A percentile compares a stretch with the other conserved stretches of the same genome.
Conservation (phyloP, 257 asterid species). For the Coffea canephora region DNA sequence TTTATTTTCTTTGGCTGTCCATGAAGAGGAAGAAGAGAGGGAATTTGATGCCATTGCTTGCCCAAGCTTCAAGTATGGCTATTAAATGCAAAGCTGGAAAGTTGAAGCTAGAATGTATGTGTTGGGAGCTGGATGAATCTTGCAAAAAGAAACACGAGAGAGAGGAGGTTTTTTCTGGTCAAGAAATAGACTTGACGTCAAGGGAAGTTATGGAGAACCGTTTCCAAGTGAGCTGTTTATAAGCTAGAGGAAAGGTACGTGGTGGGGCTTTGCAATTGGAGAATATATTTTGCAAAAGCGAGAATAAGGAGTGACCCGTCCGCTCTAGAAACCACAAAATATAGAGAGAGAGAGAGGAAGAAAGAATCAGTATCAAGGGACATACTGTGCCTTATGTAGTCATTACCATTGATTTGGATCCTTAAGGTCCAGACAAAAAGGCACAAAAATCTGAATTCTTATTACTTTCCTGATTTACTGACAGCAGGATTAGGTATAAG, state of each 20-base stretch:
- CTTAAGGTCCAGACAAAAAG: slow-evolving; percentile 22
- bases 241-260: slow-evolving; percentile 32
- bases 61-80: background rate
- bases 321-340: slow-evolving; percentile 47
- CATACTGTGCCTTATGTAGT: slow-evolving; percentile 23
- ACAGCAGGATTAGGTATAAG: background rate
- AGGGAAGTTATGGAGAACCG: slow-evolving; percentile 26
- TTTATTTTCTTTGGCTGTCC: slow-evolving; percentile 66
- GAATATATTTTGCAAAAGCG: slow-evolving; percentile 42
- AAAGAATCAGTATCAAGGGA: slow-evolving; percentile 24
- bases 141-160: slow-evolving; percentile 12
- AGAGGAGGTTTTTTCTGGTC: slow-evolving; percentile 4
- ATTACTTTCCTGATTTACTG: background rate
- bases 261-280: slow-evolving; percentile 52
- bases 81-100: background rate
- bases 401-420: slow-evolving; percentile 13
- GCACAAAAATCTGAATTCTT: background rate
- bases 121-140: background rate
- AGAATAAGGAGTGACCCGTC: slow-evolving; percentile 52
- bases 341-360: slow-evolving; percentile 7
- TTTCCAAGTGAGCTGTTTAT: slow-evolving; percentile 31
- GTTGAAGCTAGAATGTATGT: slow-evolving; percentile 7
- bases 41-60: slow-evolving; percentile 53
- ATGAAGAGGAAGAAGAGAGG: slow-evolving; percentile 43
- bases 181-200: slow-evolving; percentile 14